Base-by-base conservation (phyloP, 2,329 filamentous ascomycete species). In the Diatrype stigma region DNA sequence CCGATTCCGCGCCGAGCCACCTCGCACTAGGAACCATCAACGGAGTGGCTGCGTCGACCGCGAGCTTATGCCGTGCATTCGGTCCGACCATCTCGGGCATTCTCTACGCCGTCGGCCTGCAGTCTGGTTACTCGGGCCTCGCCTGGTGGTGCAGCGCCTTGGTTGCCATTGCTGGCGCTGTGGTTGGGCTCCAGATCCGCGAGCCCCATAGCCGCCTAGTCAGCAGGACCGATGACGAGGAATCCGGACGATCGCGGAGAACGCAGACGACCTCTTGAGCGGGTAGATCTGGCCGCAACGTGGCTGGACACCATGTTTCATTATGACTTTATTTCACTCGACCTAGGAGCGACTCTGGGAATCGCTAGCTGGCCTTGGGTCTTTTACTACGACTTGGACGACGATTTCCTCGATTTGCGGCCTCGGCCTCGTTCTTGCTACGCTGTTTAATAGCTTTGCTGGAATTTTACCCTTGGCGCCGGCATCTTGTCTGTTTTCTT, bases 111-210 rank as follows among this genome's bases (percentile, higher is more conserved):
- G 75, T 86, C 48, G 94, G 94, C 47, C 79, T 95, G 34, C 79
- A 84, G 57, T 79, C 85, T 6, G 91, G 92, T 34, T 93, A 90
- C 66, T 93, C 91, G 4, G 91, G 91, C 19, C 77, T 96, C 32
- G 87, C 91, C 0, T 99, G 94, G 93, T 99, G 94, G 94, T 85
- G 85, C 55, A 92, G 87, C 57, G 90, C 87, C 8, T 62, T 87
- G 3, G 83, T 96, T 30, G 89, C 90, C 32, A 71, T 90, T 11
- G 69, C 84, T 14, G 94, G 92, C 44, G 89, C 87, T 2, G 72
- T 88, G 47, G 76, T 94, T 62, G 89, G 87, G 67, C 77, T 90
- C 53, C 84, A 83, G 66, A 88, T 96, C 70, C 83, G 83, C 34
- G 88, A 93, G 62, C 76, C 79, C 14, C 73, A 76, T 26, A 74